Conservation (phyloP, 805 yeast genomes). For the Metschnikowia reukaufii region DNA sequence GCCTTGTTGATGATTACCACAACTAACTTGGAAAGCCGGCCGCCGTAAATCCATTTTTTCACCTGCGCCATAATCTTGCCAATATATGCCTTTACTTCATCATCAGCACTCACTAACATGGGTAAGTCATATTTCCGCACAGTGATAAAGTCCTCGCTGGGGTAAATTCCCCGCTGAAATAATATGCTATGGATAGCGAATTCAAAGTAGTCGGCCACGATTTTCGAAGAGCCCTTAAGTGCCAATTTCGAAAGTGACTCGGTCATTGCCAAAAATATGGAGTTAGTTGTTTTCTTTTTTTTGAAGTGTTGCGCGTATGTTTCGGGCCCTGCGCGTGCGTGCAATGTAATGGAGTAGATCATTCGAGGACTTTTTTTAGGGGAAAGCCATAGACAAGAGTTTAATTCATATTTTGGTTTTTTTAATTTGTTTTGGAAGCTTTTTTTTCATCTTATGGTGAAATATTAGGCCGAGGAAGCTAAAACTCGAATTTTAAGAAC, state of each 20-base stretch:
- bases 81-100: conserved; percentile 71
- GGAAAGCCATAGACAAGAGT: too few relatives aligned
- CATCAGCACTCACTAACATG: conserved; percentile 68
- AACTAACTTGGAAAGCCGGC: conserved; percentile 64
- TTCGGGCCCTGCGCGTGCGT: neutral
- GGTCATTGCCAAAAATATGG: conserved; percentile 6
- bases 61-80: conserved; percentile 63
- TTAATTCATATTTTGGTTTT: too few relatives aligned
- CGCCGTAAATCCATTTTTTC: conserved; percentile 68
- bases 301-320: neutral
- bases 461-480: too few relatives aligned
- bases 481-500: too few relatives aligned
- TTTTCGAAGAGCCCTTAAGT: conserved; percentile 73
- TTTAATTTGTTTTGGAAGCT: too few relatives aligned
- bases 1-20: conserved; percentile 72
- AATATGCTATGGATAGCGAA: conserved; percentile 77
- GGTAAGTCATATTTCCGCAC: conserved; percentile 80
- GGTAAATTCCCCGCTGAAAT: conserved; percentile 88
- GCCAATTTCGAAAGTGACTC: conserved; percentile 45
- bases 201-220: conserved; percentile 81
- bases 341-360: too few relatives aligned
- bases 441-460: too few relatives aligned
- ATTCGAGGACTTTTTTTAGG: too few relatives aligned
- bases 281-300: neutral
- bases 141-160: conserved; percentile 76